phyloP scores from a whole-genome alignment of 352 stramenopile species.

The Globisporangium carolinianum region DNA sequence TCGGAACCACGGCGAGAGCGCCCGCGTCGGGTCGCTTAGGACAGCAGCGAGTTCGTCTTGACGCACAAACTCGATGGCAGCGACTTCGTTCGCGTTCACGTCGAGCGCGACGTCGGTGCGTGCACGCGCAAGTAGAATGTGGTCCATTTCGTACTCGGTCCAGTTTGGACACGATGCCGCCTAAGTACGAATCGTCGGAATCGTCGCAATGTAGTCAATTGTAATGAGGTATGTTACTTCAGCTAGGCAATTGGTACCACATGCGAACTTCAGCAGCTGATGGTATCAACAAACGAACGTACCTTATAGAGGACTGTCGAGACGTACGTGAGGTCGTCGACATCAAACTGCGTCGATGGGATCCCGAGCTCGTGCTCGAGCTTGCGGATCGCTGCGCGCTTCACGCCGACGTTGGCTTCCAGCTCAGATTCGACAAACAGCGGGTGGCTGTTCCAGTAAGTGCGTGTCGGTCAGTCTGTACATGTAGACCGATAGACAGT shows the following conservation, averaged over 20 bases:
- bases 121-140: constrained; percentile 92
- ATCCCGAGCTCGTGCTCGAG: constrained; percentile 98
- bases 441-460: constrained; percentile 74
- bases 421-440: constrained; percentile 90
- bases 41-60: constrained; percentile 45
- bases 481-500: not conserved
- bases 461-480: not conserved
- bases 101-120: constrained; percentile 56
- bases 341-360: constrained; percentile 60
- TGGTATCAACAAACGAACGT: constrained; percentile 13
- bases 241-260: not conserved
- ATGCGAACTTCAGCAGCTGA: not conserved
- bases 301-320: constrained; percentile 98
- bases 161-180: constrained; percentile 83
- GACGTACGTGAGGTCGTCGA: constrained; percentile 93
- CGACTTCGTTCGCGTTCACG: constrained; percentile 93
- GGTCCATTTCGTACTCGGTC: constrained; percentile 99
- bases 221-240: too few species aligned
- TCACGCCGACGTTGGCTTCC: constrained; percentile 75
- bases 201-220: too few species aligned
- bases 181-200: constrained; percentile 6
- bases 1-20: constrained; percentile 83
- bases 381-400: constrained; percentile 95
- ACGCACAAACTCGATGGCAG: constrained; percentile 86
- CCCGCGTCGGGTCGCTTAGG: constrained; percentile 42